Evolutionary conservation across 257 asterid species (phyloP).

Genomic region (Nicotiana paniculata): DNA sequence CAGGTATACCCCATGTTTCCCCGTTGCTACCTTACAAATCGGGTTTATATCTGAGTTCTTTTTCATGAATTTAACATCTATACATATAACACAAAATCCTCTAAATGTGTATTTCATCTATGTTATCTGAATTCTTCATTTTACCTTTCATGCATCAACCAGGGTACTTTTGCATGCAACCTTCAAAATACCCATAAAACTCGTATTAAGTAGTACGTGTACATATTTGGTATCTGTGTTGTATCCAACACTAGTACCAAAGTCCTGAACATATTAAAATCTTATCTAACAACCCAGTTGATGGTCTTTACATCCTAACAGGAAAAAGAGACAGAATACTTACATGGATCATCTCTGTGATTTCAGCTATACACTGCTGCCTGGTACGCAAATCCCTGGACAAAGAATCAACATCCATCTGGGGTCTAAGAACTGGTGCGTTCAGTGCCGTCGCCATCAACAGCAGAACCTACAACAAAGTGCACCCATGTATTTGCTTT

Average conservation of each 20-base stretch:
- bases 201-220: not conserved
- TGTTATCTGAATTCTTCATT: not conserved
- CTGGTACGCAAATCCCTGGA: constrained; percentile 68
- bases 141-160: not conserved
- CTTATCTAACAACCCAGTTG: constrained; percentile 1
- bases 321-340: constrained; percentile 18
- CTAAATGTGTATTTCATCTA: not conserved
- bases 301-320: not conserved
- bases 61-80: not conserved
- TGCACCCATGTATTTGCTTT: not conserved
- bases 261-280: not conserved
- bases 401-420: constrained; percentile 32
- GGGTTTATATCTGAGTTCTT: not conserved
- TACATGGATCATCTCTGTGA: constrained; percentile 98
- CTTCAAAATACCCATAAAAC: not conserved
- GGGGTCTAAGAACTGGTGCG: constrained; percentile 43
- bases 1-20: not conserved
- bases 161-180: not conserved
- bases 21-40: not conserved
- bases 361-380: constrained; percentile 87
- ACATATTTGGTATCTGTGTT: not conserved
- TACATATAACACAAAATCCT: not conserved
- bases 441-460: constrained; percentile 96
- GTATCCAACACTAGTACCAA: not conserved
- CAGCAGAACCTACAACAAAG: constrained; percentile 61